Evolutionary conservation across 2,329 filamentous ascomycete genomes (phyloP), one percentile per base, ranked within the genome.

Genomic region (Volutella citrinella): DNA sequence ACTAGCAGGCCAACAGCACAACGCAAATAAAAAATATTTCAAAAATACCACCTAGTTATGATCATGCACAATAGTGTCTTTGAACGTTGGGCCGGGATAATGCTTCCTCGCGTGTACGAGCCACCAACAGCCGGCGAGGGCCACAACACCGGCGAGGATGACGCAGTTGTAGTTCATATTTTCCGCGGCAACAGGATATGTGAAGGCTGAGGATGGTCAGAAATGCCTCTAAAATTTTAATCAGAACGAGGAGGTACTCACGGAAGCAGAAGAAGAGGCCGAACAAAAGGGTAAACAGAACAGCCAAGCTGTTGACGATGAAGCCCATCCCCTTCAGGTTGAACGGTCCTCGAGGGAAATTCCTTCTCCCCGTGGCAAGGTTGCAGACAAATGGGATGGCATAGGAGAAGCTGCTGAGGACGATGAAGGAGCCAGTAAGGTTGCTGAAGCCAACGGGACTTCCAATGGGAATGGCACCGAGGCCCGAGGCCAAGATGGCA

Each of bases 191-290:
- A n/a, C n/a, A n/a, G n/a, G n/a, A n/a, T n/a, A n/a, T n/a, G n/a
- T n/a, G n/a, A n/a, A n/a, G n/a, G n/a, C n/a, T n/a, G n/a, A n/a
- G n/a, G n/a, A n/a, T n/a, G n/a, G n/a, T n/a, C n/a, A n/a, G n/a
- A n/a, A n/a, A n/a, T n/a, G n/a, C n/a, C n/a, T n/a, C n/a, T n/a
- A n/a, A n/a, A n/a, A n/a, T n/a, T n/a, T n/a, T n/a, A n/a, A n/a
- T n/a, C n/a, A n/a, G n/a, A n/a, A n/a, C n/a, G n/a, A 20, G 30
- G 7, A 10, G 23, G n/a, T 16, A 49, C 50, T 43, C 18, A 54
- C 50, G 50, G 3, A 53, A 53, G 16, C 50, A 53, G 12, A 53
- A 53, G 30, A 53, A 54, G 0, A 54, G 15, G 6, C 51, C 48
- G n/a, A 53, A 53, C 0, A 54, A 8, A 0, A 35, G 6, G 3